Evolutionary conservation across 441 rosid genomes (phyloP).

Genomic region (Populus tomentosa): DNA sequence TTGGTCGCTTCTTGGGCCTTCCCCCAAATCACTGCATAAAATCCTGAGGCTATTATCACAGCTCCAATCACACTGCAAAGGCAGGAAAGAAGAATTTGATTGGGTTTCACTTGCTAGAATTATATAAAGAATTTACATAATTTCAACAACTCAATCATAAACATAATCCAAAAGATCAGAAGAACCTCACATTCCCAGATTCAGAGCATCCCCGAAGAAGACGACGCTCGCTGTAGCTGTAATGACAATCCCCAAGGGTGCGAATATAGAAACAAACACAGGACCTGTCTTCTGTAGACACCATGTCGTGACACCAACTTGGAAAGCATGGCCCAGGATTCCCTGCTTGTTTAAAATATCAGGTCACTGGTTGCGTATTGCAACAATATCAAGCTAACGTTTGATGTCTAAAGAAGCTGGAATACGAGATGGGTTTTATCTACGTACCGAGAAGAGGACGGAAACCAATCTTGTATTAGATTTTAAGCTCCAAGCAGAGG

Average conservation of each 20-base stretch:
- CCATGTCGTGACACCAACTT: slow-evolving; percentile 51
- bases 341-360: slow-evolving; percentile 25
- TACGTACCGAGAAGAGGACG: slow-evolving; percentile 10
- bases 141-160: not conserved
- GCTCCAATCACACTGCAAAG: slow-evolving; percentile 39
- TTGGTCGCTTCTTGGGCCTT: slow-evolving; percentile 22
- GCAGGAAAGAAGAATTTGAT: not conserved
- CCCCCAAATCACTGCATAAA: slow-evolving; percentile 41
- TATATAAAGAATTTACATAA: not conserved
- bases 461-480: slow-evolving; percentile 2
- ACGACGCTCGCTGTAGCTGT: slow-evolving; percentile 23
- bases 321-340: slow-evolving; percentile 54
- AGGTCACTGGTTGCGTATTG: not conserved
- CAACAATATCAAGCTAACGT: not conserved
- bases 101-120: not conserved
- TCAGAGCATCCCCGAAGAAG: slow-evolving; percentile 28
- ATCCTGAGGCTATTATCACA: slow-evolving; percentile 30
- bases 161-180: not conserved
- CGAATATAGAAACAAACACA: slow-evolving; percentile 61
- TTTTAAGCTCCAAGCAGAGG: slow-evolving; percentile 11
- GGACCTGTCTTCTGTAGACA: slow-evolving; percentile 54
- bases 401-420: not conserved
- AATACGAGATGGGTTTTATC: not conserved
- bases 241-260: slow-evolving; percentile 45
- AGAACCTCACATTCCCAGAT: slow-evolving; percentile 29